phyloP scores from a whole-genome alignment of 106 monocot genomes.

The Allium sativum region DNA sequence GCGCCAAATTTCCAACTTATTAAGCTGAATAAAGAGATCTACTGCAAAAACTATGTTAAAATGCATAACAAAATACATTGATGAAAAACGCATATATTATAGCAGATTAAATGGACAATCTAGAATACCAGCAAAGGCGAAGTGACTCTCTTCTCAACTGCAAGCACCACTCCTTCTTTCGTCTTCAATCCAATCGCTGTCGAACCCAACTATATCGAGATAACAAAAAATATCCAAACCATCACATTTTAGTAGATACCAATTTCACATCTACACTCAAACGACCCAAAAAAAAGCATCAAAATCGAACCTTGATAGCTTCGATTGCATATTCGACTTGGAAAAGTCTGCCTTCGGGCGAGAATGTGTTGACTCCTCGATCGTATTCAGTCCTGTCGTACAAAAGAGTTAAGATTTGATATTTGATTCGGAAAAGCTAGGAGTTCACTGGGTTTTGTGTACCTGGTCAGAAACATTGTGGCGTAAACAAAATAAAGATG shows the following conservation, averaged over 20 bases:
- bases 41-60: no score
- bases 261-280: neutral
- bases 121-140: constrained; percentile 49
- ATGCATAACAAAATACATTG: no score
- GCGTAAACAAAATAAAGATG: neutral
- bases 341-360: constrained; percentile 83
- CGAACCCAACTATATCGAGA: constrained; percentile 43
- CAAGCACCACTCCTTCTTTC: constrained; percentile 62
- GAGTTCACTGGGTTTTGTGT: neutral
- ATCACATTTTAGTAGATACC: neutral
- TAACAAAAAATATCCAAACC: constrained; percentile 1
- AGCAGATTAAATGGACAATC: neutral
- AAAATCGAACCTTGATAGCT: constrained; percentile 65
- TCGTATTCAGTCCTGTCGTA: constrained; percentile 79
- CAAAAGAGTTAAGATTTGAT: neutral
- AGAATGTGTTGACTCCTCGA: constrained; percentile 96
- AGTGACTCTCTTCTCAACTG: constrained; percentile 63
- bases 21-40: no score
- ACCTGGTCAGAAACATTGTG: constrained; percentile 75
- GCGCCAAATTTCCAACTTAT: no score
- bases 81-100: no score
- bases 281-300: neutral
- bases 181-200: constrained; percentile 72
- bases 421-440: neutral
- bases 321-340: constrained; percentile 98